Evolutionary conservation across 768 basidiomycete genomes (phyloP).

Genomic region (Russula sp.): DNA sequence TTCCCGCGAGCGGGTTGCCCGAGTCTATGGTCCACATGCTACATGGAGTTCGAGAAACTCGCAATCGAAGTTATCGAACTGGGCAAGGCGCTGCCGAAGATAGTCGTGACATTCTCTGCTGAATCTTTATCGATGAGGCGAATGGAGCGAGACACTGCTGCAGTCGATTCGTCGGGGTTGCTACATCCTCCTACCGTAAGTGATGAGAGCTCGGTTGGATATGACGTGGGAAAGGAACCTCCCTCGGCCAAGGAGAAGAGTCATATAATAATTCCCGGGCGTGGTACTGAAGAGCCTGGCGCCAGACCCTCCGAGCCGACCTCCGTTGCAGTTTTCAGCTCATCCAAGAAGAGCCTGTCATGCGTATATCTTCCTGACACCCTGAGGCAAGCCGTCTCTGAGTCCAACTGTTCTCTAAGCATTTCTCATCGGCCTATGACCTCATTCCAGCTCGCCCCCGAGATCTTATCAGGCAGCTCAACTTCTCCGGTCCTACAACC

Average conservation of each 20-base stretch:
- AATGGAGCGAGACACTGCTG: neutral
- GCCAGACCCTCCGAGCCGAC: neutral
- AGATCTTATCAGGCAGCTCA: slow-evolving; percentile 28
- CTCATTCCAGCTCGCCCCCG: slow-evolving; percentile 24
- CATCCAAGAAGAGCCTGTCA: slow-evolving; percentile 22
- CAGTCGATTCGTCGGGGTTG: slow-evolving; percentile 8
- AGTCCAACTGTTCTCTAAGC: neutral
- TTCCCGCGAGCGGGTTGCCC: slow-evolving; percentile 18
- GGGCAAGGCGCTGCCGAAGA: slow-evolving; percentile 23
- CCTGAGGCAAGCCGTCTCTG: slow-evolving; percentile 10
- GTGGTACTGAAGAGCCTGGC: neutral
- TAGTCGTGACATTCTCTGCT: slow-evolving; percentile 27
- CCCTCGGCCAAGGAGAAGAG: slow-evolving; percentile 12
- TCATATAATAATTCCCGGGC: neutral
- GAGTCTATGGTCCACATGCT: slow-evolving; percentile 28
- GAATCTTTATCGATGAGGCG: slow-evolving; percentile 20
- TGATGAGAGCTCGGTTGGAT: neutral
- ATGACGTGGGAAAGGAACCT: neutral
- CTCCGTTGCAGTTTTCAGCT: neutral
- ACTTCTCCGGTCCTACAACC: slow-evolving; percentile 23
- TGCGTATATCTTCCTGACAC: slow-evolving; percentile 28
- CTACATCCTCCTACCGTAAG: slow-evolving; percentile 4
- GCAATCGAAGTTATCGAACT: slow-evolving; percentile 26
- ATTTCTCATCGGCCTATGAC: neutral
- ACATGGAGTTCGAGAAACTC: slow-evolving; percentile 28